Evolutionary conservation across 768 basidiomycete genomes (phyloP), one percentile per base, ranked within the genome.

Genomic region (Kwoniella europaea): DNA sequence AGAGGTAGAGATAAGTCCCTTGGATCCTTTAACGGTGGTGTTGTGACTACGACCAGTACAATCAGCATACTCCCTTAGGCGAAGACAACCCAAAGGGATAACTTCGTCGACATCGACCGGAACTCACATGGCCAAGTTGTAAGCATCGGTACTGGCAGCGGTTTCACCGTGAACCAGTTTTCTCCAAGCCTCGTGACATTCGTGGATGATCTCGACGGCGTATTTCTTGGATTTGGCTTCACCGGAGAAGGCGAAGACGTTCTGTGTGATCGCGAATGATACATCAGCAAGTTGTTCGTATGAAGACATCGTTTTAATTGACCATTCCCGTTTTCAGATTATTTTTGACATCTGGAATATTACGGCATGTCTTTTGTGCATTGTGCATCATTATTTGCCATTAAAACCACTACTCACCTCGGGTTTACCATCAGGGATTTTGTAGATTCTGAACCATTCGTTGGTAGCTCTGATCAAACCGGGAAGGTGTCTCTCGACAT

Each of bases 181-280:
- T 80, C 94, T 92, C 97, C 97, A 99, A 46, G 97, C 92, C 84
- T 98, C 97, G 83, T 98, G 91, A 86, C 93, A 95, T 84, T 99
- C 97, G 85, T 97, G 95, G 82, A 99, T 92, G 86, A 98, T 97
- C 86, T 98, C 96, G 65, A 92, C 93, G 42, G 97, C 97, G 83
- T 98, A 99, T 85, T 96, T 97, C 88, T 96, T 97, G 88, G 97
- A 97, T 88, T 98, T 99, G 74, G 96, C 96, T 86, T 99, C 97
- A 68, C 97, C 97, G 64, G 93, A 95, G 89, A 99, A 99, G 18
- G 97, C 97, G 82, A 99, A 99, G 74, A 91, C 90, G 87, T 99
- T 99, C 86, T 98, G 65, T 50, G 35, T 7, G 10, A 67, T 35
- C n/a, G n/a, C n/a, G n/a, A n/a, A n/a, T n/a, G n/a, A n/a, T n/a